Evolutionary conservation across 1,284 basidiomycete species (phyloP).

Genomic region (Cryptococcus depauperatus): DNA sequence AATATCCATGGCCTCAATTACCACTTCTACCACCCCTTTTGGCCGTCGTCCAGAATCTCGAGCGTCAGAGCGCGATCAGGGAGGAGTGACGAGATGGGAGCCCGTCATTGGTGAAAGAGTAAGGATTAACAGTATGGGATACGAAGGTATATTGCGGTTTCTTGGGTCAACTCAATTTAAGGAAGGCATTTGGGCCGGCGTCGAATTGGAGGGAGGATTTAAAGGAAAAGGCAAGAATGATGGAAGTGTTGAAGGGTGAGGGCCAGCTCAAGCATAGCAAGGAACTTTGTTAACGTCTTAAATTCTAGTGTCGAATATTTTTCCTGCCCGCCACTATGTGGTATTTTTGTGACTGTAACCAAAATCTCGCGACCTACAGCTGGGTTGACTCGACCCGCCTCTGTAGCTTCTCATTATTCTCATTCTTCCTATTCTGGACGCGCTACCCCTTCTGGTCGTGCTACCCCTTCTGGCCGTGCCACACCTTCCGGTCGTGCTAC

Average conservation of each 20-base stretch:
- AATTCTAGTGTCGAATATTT: slow-evolving; percentile 71
- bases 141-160: slow-evolving; percentile 71
- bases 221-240: slow-evolving; percentile 93
- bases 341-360: slow-evolving; percentile 75
- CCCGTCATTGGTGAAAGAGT: slow-evolving; percentile 63
- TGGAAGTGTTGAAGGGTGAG: slow-evolving; percentile 80
- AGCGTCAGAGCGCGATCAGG: slow-evolving; percentile 17
- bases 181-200: slow-evolving; percentile 78
- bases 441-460: slow-evolving; percentile 19
- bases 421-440: slow-evolving; percentile 23
- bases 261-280: slow-evolving; percentile 3
- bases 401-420: slow-evolving; percentile 57
- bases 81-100: slow-evolving; percentile 19
- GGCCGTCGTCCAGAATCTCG: slow-evolving; percentile 33
- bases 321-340: slow-evolving; percentile 70
- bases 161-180: slow-evolving; percentile 78
- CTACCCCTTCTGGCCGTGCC: slow-evolving; percentile 21
- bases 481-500: slow-evolving; percentile 50
- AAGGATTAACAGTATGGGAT: slow-evolving; percentile 66
- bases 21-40: slow-evolving; percentile 29
- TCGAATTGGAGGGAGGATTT: slow-evolving; percentile 77
- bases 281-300: neutral
- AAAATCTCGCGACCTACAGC: slow-evolving; percentile 69
- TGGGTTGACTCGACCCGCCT: slow-evolving; percentile 59
- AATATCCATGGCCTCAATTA: slow-evolving; percentile 31